These are phyloP conservation scores for Sporisorium sorghi DNA, from an alignment of 1,284 basidiomycete genomes.

Conservation along the genomic window DNA sequence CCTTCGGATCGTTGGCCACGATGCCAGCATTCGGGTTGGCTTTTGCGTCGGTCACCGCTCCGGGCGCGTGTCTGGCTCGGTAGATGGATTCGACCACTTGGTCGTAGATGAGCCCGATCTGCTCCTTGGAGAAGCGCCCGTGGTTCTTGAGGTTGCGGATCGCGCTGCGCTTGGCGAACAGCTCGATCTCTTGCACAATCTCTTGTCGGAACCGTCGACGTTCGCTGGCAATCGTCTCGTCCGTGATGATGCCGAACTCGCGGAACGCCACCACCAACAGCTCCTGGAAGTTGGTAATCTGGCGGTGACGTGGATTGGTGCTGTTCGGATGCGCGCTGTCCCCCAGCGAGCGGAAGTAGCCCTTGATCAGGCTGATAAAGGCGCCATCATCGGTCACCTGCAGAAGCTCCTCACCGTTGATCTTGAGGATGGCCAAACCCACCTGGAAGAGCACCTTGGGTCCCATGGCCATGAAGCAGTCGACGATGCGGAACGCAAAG, in stretches of 20 bases:
- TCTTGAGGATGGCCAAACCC: conserved; percentile 92
- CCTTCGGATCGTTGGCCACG: conserved; percentile 45
- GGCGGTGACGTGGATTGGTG: conserved; percentile 85
- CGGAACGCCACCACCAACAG: conserved; percentile 74
- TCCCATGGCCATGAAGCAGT: conserved; percentile 99
- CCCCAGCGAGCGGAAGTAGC: conserved; percentile 92
- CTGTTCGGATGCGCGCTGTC: conserved; percentile 94
- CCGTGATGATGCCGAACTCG: conserved; percentile 94
- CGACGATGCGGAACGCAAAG: conserved; percentile 97
- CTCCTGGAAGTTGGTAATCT: conserved; percentile 98
- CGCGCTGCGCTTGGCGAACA: conserved; percentile 93
- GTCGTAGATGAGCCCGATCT: conserved; percentile 72
- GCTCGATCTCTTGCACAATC: conserved; percentile 92
- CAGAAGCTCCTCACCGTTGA: conserved; percentile 94
- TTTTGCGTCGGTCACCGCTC: conserved; percentile 24
- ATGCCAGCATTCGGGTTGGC: conserved; percentile 46
- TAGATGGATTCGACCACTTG: conserved; percentile 68
- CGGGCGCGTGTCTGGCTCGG: conserved; percentile 64
- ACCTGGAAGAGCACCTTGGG: conserved; percentile 98
- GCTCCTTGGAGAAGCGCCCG: conserved; percentile 86
- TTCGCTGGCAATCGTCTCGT: conserved; percentile 91
- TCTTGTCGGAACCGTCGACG: conserved; percentile 87
- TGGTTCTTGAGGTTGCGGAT: conserved; percentile 87
- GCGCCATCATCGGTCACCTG: conserved; percentile 96
- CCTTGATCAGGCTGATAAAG: conserved; percentile 78